These are phyloP conservation scores for Aquilaria sinensis DNA, from an alignment of 345 rosid genomes.

Conservation along the genomic window DNA sequence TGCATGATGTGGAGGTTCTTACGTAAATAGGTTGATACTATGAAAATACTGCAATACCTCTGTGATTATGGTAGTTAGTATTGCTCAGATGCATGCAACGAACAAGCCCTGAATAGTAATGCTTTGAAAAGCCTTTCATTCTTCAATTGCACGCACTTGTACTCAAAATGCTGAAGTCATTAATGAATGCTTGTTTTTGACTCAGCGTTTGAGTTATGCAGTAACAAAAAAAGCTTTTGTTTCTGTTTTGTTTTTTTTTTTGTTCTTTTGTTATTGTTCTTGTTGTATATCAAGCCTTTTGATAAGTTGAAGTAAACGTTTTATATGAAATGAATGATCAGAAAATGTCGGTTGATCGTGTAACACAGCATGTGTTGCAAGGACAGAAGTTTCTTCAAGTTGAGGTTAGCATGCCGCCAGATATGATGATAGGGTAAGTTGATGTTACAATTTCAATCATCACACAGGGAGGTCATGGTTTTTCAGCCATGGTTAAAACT, in stretches of 20 bases:
- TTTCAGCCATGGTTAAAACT: not conserved
- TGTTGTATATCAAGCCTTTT: no score
- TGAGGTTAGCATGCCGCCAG: slow-evolving; percentile 29
- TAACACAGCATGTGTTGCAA: slow-evolving; percentile 61
- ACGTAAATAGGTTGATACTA: no score
- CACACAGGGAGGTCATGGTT: not conserved
- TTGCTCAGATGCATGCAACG: no score
- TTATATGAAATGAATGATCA: slow-evolving; percentile 14
- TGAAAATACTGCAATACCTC: no score
- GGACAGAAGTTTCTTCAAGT: slow-evolving; percentile 51
- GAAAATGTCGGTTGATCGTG: slow-evolving; percentile 59
- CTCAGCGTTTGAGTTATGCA: no score
- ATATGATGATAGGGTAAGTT: slow-evolving; percentile 24
- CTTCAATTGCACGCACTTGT: not conserved
- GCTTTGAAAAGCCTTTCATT: not conserved
- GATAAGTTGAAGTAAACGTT: not conserved
- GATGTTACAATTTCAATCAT: not conserved
- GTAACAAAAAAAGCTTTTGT: no score
- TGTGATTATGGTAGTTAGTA: no score
- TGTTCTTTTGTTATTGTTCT: not conserved
- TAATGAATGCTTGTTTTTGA: no score
- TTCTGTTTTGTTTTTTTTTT: not conserved
- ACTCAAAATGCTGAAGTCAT: not conserved
- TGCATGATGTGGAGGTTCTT: no score
- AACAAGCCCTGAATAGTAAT: not conserved